Conservation (phyloP, 768 basidiomycete genomes). For the Panus rudis region DNA sequence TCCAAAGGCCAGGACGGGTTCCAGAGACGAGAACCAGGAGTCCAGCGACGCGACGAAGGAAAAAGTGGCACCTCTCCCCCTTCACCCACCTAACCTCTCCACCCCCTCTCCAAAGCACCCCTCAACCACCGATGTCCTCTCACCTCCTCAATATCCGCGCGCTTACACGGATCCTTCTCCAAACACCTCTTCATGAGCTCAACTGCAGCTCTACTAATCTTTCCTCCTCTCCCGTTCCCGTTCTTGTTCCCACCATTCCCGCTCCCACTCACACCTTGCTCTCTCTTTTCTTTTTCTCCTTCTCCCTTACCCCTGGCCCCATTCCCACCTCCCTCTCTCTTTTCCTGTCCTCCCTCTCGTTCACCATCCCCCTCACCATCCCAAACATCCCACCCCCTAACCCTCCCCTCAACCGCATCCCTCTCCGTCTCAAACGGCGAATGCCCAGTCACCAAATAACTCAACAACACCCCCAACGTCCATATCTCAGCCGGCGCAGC, state of each 20-base stretch:
- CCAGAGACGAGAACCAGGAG: no score
- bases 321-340: no score
- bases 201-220: slow-evolving; percentile 35
- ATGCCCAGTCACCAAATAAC: slow-evolving; percentile 86
- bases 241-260: no score
- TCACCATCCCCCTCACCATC: no score
- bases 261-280: no score
- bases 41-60: no score
- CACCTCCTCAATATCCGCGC: slow-evolving; percentile 79
- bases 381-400: slow-evolving; percentile 39
- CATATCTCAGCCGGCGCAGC: slow-evolving; percentile 95
- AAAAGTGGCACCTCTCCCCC: no score
- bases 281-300: no score
- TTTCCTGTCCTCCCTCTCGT: no score
- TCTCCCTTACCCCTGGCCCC: not conserved
- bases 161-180: slow-evolving; percentile 71
- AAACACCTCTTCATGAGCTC: slow-evolving; percentile 72
- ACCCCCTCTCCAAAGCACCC: slow-evolving; percentile 24
- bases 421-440: slow-evolving; percentile 89
- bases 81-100: no score
- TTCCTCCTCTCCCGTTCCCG: slow-evolving; percentile 12
- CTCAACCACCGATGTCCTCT: slow-evolving; percentile 78
- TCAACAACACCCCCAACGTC: slow-evolving; percentile 92
- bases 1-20: no score
- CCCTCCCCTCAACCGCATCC: slow-evolving; percentile 64